Percentiles rank a stretch among this genome's conserved stretches.
phyloP scores from a whole-genome alignment of 805 yeast species.

The Candida taoyuanica region DNA sequence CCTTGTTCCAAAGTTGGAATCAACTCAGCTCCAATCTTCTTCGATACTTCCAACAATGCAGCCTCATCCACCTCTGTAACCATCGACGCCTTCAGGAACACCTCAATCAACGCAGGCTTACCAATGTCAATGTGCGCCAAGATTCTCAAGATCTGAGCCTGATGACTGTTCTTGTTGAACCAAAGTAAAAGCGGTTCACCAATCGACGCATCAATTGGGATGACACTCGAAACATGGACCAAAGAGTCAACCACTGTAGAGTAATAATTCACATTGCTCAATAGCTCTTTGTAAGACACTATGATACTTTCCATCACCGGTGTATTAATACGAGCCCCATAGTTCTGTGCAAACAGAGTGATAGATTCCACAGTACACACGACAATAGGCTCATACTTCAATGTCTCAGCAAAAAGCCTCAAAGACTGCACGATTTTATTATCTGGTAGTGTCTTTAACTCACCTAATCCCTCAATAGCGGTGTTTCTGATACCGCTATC shows the following conservation, averaged over 20 bases:
- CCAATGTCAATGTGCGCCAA: slow-evolving; percentile 20
- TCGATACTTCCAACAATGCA: slow-evolving; percentile 23
- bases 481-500: slow-evolving; percentile 35
- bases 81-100: slow-evolving; percentile 21
- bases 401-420: slow-evolving; percentile 28
- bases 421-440: slow-evolving; percentile 26
- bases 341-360: slow-evolving; percentile 20
- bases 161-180: slow-evolving; percentile 17
- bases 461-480: slow-evolving; percentile 31
- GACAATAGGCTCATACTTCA: slow-evolving; percentile 34
- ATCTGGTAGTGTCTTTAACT: slow-evolving; percentile 24
- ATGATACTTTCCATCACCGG: slow-evolving; percentile 13
- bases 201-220: slow-evolving; percentile 19
- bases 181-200: slow-evolving; percentile 17
- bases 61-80: slow-evolving; percentile 26
- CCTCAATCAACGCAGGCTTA: slow-evolving; percentile 12
- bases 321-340: slow-evolving; percentile 11
- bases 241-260: slow-evolving; percentile 22
- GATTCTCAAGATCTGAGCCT: slow-evolving; percentile 23
- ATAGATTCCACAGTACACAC: slow-evolving; percentile 29
- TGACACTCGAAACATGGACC: slow-evolving; percentile 17
- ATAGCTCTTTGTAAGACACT: slow-evolving; percentile 11
- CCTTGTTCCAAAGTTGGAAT: slow-evolving; percentile 24
- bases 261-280: slow-evolving; percentile 11
- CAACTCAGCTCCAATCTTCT: slow-evolving; percentile 24